These are phyloP conservation scores for Tylopilus sp. DNA, from an alignment of 1,284 basidiomycete species.

Conservation along the genomic window DNA sequence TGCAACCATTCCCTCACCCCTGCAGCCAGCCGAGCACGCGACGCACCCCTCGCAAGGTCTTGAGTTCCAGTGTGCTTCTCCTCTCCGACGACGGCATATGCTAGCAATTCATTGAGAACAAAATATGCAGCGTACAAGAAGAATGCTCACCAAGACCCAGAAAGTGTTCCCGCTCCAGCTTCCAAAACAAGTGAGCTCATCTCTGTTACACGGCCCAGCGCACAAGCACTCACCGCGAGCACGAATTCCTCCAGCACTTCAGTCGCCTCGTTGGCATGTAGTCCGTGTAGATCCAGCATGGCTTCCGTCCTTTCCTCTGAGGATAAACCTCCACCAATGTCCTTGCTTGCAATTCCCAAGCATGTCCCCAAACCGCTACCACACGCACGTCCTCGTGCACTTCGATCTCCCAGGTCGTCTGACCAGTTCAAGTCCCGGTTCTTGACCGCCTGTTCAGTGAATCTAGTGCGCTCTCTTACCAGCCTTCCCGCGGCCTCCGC, in stretches of 20 bases:
- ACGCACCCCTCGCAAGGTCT: conserved; percentile 73
- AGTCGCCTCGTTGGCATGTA: conserved; percentile 88
- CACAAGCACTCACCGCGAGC: conserved; percentile 58
- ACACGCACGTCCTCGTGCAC: conserved; percentile 68
- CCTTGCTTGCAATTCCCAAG: conserved; percentile 72
- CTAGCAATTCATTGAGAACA: conserved; percentile 39
- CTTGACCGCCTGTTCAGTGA: conserved; percentile 73
- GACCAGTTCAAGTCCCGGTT: conserved; percentile 68
- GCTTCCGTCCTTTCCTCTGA: conserved; percentile 81
- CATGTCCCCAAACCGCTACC: conserved; percentile 81
- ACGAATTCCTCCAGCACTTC: conserved; percentile 90
- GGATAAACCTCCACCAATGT: conserved; percentile 51
- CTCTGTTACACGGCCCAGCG: neutral
- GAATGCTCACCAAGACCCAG: conserved; percentile 67
- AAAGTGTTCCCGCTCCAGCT: conserved; percentile 84
- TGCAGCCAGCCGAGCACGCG: conserved; percentile 73
- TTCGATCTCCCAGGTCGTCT: conserved; percentile 78
- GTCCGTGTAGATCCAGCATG: conserved; percentile 78
- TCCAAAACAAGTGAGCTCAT: conserved; percentile 16
- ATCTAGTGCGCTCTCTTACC: conserved; percentile 72
- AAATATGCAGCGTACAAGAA: neutral
- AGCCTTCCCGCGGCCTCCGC: conserved; percentile 72
- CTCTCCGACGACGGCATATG: conserved; percentile 87
- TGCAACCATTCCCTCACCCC: conserved; percentile 87
- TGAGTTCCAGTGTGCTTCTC: conserved; percentile 93